These are phyloP conservation scores for Arthrinium phaeospermum DNA, from an alignment of 2,329 filamentous ascomycete species.

Conservation along the genomic window DNA sequence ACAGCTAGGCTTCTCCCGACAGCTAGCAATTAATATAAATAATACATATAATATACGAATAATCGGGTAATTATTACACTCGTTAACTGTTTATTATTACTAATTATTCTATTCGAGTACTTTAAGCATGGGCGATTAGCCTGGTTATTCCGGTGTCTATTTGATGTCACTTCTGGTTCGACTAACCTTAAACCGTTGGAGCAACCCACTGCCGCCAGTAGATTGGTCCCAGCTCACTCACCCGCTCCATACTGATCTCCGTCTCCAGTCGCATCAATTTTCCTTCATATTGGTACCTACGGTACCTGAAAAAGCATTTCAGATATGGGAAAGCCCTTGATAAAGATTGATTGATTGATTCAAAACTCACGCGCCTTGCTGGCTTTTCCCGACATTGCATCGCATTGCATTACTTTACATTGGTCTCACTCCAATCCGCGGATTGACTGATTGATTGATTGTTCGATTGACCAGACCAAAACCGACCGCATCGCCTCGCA, in stretches of 20 bases:
- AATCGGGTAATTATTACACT: no score
- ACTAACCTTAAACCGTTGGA: slow-evolving; percentile 1
- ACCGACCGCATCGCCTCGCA: background rate
- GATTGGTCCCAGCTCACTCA: background rate
- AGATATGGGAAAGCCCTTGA: no score
- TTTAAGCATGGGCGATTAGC: no score
- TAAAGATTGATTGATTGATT: background rate
- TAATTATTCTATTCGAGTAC: no score
- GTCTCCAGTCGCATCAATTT: background rate
- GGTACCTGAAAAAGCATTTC: no score
- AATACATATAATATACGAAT: no score
- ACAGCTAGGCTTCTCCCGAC: no score
- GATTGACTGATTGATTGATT: background rate
- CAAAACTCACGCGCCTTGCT: background rate
- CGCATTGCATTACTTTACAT: background rate
- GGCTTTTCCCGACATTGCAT: background rate
- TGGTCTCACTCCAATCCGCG: background rate
- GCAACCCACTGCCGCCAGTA: background rate
- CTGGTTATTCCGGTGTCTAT: no score
- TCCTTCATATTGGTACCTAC: background rate
- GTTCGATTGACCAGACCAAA: background rate
- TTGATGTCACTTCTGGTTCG: background rate
- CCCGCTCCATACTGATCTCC: background rate
- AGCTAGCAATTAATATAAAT: no score
- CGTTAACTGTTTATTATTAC: no score